phyloP scores from a whole-genome alignment of 192 early-diverging fungal species.

The Backusella psychrophila region DNA sequence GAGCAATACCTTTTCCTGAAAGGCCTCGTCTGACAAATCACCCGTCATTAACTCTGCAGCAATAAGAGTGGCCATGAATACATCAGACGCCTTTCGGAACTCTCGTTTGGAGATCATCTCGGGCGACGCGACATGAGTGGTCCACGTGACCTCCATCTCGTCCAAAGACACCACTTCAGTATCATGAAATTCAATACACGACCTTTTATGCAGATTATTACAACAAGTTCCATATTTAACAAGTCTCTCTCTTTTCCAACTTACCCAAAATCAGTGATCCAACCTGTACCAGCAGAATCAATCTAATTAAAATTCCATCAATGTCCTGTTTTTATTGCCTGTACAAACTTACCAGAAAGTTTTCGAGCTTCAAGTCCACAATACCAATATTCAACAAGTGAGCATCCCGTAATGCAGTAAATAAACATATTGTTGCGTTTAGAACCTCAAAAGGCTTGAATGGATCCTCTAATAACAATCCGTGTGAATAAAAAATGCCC shows the following conservation, averaged over 20 bases:
- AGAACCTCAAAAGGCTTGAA: conserved; percentile 14
- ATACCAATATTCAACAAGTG: conserved; percentile 16
- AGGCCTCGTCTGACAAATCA: not conserved
- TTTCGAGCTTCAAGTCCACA: conserved; percentile 26
- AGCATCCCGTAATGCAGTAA: conserved; percentile 18
- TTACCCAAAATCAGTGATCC: conserved; percentile 29
- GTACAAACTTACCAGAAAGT: conserved; percentile 19
- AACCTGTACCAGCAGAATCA: conserved; percentile 18
- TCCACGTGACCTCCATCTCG: not conserved
- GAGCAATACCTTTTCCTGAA: not conserved
- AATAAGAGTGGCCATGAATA: conserved; percentile 21
- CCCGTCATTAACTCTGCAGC: conserved; percentile 7
- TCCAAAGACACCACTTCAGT: not conserved
- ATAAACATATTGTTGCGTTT: conserved; percentile 13
- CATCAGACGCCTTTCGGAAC: conserved; percentile 17
- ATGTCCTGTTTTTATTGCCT: not conserved
- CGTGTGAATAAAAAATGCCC: not conserved
- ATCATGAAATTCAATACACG: conserved; percentile 10
- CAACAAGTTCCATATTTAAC: not conserved
- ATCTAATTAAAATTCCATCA: conserved; percentile 6
- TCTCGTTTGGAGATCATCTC: not conserved
- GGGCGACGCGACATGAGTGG: conserved; percentile 15
- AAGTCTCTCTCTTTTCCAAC: not conserved
- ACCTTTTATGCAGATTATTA: not conserved
- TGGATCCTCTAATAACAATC: not conserved